Base-by-base conservation (phyloP, 371 early-diverging fungal genomes). In the Mortierella polycephala region DNA sequence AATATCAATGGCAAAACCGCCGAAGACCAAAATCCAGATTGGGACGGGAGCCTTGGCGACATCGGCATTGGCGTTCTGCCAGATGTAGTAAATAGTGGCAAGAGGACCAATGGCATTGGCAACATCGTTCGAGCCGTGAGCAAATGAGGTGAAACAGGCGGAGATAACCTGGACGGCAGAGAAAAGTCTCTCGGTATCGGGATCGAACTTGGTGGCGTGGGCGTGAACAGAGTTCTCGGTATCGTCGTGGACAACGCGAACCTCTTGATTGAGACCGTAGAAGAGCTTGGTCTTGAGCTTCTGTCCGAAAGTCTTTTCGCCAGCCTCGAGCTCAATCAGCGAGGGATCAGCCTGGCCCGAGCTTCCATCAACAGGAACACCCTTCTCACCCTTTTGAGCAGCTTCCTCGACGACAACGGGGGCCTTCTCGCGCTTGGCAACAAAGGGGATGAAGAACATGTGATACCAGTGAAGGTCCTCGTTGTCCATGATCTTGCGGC, bases 111-210 rank as follows among this genome's bases (percentile, higher is more conserved):
- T 87, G 44, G 95, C 94, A 81, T 96, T 96, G 59, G 96, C 87
- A 7, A 96, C 94, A 82, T 96, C 96, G 82, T 96, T 96, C 51
- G 93, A 90, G 62, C 96, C 96, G 82, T 96, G 96, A 54, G 94
- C 88, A 82, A 96, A 95, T 57, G 95, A 95, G 40, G 94, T 93
- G 60, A 94, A 88, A 64, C 89, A 85, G 20, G 95, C 94, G 16
- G 96, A 93, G 62, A 93, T 83, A 62, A 96, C 87, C 82, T 96
- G 96, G 42, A 96, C 86, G 82, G 93, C 92, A 5, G 93, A 89
- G 86, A 91, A 96, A 62, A 96, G 85, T 71, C 89, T 88, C 81
- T 96, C 96, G 20, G 93, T 92, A 55, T 93, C 87, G 69, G 85
- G 86, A 69, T 95, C 95, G 70, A 88, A 95, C 59, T 87, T 85